Evolutionary conservation across 352 stramenopile species (phyloP).

Genomic region (Pythium phragmiticola): DNA sequence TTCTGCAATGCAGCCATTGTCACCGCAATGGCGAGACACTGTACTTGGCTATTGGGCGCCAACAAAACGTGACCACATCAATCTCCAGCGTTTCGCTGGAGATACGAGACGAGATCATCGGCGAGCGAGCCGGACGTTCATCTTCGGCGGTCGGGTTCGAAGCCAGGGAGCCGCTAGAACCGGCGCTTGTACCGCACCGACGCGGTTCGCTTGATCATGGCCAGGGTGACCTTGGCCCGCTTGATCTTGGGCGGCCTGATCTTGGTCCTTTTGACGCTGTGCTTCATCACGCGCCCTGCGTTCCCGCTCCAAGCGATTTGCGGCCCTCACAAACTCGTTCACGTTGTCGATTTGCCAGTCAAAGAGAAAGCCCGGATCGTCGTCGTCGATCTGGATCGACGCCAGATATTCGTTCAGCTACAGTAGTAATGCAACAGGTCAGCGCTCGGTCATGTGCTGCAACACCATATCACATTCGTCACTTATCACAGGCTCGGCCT

Average conservation of each 20-base stretch:
- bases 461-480: too few species aligned
- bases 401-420: not conserved
- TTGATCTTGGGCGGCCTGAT: too few species aligned
- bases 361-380: slow-evolving; percentile 1
- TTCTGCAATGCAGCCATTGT: too few species aligned
- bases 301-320: slow-evolving; percentile 6
- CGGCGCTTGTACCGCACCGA: not conserved
- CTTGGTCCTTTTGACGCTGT: too few species aligned
- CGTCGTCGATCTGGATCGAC: not conserved
- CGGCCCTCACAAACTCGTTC: slow-evolving; percentile 5
- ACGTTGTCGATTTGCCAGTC: slow-evolving; percentile 11
- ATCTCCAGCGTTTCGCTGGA: slow-evolving; percentile 17
- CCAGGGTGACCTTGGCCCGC: too few species aligned
- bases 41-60: not conserved
- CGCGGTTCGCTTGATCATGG: too few species aligned
- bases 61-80: slow-evolving; percentile 19
- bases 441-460: too few species aligned
- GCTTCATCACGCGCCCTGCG: too few species aligned
- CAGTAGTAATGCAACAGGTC: not conserved
- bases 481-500: too few species aligned
- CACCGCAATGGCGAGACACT: too few species aligned
- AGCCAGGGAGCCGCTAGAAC: slow-evolving; percentile 13
- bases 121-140: slow-evolving; percentile 24
- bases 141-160: slow-evolving; percentile 16
- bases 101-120: slow-evolving; percentile 13